Base-by-base conservation (phyloP, 352 stramenopile species). In the Pythium phragmiticola region DNA sequence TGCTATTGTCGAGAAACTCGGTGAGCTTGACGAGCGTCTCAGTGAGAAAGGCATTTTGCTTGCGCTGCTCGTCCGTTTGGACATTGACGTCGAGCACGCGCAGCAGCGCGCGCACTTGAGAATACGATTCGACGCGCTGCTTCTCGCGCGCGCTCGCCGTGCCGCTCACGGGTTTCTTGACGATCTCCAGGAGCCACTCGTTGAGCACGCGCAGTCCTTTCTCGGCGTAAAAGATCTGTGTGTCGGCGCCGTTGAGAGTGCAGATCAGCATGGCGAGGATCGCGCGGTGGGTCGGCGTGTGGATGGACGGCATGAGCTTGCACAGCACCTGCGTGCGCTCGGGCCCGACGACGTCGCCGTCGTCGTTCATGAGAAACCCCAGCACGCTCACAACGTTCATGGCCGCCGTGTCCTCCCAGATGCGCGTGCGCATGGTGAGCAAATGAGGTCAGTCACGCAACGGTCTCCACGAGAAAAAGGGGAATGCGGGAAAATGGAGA, bases 321-420 rank as follows among this genome's bases (percentile, higher is more conserved):
- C 82, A 90, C 37, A 91, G 73, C 61, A 91, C 77, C 66, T 89
- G 75, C 55, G 82, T 93, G 70, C 80, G 80, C 63, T 91, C 84
- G 9, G 78, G 66, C 3, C 84, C 82, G 21, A 88, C 75, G 21
- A 93, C 80, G 26, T 91, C 82, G 55, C 82, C 84, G 13, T 91
- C 80, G 39, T 93, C 84, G 67, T 93, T 93, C 71, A 93, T 80
- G 50, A 91, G 73, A 64, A 87, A 93, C 60, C 77, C 84, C 54
- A 93, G 69, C 55, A 91, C 80, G 65, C 84, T 93, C 68, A 90
- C 84, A 42, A 93, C 63, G 73, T 83, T 83, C 82, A 93, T 93
- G 34, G 84, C 82, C 39, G 79, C 73, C 42, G 72, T 51, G 73
- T 93, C 82, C 48, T 93, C 84, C 84, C 84, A 93, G 60, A 91